Evolutionary conservation across 1,284 basidiomycete species (phyloP).

Genomic region (Paramarasmius palmivorus): DNA sequence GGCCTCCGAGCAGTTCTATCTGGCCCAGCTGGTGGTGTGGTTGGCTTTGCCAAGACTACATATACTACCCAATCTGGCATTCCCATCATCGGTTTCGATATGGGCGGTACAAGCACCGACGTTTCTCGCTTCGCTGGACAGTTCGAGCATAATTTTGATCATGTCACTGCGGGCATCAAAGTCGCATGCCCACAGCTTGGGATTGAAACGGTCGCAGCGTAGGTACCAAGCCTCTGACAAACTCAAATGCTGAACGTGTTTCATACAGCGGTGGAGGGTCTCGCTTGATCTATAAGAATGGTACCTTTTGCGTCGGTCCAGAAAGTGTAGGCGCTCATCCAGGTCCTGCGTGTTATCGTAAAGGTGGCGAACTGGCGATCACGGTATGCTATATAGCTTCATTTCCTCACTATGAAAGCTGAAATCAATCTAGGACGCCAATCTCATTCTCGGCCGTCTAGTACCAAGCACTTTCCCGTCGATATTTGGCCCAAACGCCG

Average conservation of each 20-base stretch:
- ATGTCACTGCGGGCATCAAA: conserved; percentile 78
- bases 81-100: conserved; percentile 73
- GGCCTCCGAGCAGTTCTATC: conserved; percentile 78
- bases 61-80: conserved; percentile 58
- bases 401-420: neutral
- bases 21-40: conserved; percentile 79
- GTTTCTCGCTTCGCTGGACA: conserved; percentile 77
- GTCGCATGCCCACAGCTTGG: conserved; percentile 78
- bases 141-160: conserved; percentile 80
- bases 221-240: neutral
- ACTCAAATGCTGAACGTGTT: conserved; percentile 31
- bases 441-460: conserved; percentile 8
- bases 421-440: conserved; percentile 1
- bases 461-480: conserved; percentile 9
- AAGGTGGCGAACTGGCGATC: conserved; percentile 15
- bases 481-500: conserved; percentile 8
- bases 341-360: conserved; percentile 71
- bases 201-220: conserved; percentile 76
- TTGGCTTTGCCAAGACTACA: conserved; percentile 73
- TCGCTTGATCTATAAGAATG: conserved; percentile 38
- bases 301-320: conserved; percentile 68
- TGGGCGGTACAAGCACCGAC: conserved; percentile 80
- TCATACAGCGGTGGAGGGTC: conserved; percentile 77
- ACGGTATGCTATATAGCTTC: neutral
- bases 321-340: conserved; percentile 76